Evolutionary conservation across 2,329 filamentous ascomycete genomes (phyloP), one percentile per base, ranked within the genome.

Genomic region (Didymella arachidicola): DNA sequence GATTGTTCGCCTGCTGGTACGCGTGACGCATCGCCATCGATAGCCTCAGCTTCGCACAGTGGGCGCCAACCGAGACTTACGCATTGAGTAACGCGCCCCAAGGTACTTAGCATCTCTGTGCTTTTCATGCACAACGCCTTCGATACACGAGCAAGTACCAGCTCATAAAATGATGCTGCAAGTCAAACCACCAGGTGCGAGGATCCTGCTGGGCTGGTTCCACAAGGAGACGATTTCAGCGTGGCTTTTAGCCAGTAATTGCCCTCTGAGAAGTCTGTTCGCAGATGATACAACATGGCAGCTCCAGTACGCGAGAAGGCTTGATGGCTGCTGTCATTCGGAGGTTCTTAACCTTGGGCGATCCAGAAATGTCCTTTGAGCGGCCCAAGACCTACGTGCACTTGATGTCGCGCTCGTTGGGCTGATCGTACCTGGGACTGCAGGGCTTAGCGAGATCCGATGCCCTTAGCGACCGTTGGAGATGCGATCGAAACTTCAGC

Each of bases 61-160:
- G 41, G 34, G 41, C 56, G 56, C 67, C 67, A 69, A 63, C 61
- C 62, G 67, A 64, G 51, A n/a, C 41, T 53, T 47, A 55, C 56
- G 52, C 48, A 53, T 52, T 39, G 30, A 63, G 52, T 53, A 63
- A 42, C 50, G 50, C 36, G 49, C 34, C 27, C 38, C 49, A 53
- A 42, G 49, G 25, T 45, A 3, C 16, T 43, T 38, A 34, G 16
- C 22, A n/a, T 42, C 32, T 26, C 32, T 32, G 32, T 36, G 11
- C 50, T 53, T 26, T 18, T 29, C 34, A 51, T 30, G n/a, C 45
- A 43, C 41, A 11, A 12, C 32, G 19, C 34, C 41, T 51, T 14
- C 18, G 18, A 19, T 38, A 25, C 22, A 43, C 14, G 36, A 47
- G 49, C 49, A 30, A 38, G 34, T 19, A 49, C 44, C 32, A 39